Evolutionary conservation across 768 basidiomycete genomes (phyloP).

Genomic region (Xerocomellus chrysenteron): DNA sequence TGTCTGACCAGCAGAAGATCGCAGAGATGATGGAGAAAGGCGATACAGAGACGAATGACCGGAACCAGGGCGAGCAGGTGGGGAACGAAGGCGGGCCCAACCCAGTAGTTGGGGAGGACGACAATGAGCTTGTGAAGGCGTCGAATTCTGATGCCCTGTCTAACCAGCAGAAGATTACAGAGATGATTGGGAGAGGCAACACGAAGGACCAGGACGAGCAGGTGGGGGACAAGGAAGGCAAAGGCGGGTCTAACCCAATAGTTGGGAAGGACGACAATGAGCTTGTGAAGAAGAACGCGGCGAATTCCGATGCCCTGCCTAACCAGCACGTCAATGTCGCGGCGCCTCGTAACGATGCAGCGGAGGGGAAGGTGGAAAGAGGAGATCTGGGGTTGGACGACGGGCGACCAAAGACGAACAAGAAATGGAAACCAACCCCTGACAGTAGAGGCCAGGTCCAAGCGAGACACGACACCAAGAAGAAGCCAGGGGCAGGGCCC

Average conservation of each 20-base stretch:
- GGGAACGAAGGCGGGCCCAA: not conserved
- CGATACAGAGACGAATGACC: slow-evolving; percentile 1
- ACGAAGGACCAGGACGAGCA: not conserved
- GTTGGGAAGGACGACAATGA: not conserved
- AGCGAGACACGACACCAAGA: not conserved
- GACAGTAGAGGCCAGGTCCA: not conserved
- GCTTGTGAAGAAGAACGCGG: not conserved
- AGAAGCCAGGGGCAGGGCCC: not conserved
- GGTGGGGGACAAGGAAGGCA: not conserved
- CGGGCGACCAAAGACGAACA: not conserved
- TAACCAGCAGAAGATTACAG: no score
- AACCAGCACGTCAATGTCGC: not conserved
- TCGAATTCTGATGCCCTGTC: no score
- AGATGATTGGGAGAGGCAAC: slow-evolving; percentile 20
- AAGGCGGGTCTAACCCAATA: not conserved
- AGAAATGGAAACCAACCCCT: not conserved
- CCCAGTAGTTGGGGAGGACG: not conserved
- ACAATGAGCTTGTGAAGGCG: not conserved
- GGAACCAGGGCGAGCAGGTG: no score
- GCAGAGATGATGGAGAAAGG: slow-evolving; percentile 17
- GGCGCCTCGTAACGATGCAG: no score
- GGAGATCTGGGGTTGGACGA: not conserved
- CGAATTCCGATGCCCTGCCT: not conserved
- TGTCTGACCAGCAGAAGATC: no score
- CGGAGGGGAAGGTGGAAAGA: no score